Conservation (phyloP, 352 stramenopile species). For the Phytopythium montanum region DNA sequence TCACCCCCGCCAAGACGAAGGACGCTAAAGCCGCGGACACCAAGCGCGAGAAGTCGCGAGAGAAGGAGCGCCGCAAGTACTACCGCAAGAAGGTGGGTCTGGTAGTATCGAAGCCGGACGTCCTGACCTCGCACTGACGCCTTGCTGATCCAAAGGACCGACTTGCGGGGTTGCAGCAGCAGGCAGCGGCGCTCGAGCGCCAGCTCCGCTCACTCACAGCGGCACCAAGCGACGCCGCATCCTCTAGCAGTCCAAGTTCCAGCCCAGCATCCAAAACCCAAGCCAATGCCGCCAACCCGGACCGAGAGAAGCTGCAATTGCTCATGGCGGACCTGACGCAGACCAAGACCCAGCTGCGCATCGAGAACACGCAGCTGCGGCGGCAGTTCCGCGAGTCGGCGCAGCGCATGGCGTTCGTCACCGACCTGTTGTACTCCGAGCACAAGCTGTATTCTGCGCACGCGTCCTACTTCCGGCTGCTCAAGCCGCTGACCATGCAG, state of each 20-base stretch:
- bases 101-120: too few species aligned
- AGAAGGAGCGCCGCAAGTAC: constrained; percentile 31
- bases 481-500: constrained; percentile 20
- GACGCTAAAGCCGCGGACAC: background rate
- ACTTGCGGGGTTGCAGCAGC: background rate
- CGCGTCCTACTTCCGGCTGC: constrained; percentile 27
- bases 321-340: background rate
- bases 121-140: background rate
- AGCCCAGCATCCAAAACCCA: background rate
- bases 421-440: constrained; percentile 25
- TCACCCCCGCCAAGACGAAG: too few species aligned
- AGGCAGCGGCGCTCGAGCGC: background rate
- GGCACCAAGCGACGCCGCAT: background rate
- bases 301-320: background rate
- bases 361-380: constrained; percentile 24
- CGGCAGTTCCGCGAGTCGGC: constrained; percentile 19
- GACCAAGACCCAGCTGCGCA: constrained; percentile 11
- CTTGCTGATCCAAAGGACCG: background rate
- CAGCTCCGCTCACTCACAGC: background rate
- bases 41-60: constrained; percentile 14
- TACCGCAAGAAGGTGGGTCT: constrained; percentile 22
- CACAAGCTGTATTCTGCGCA: constrained; percentile 25
- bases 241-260: background rate
- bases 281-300: background rate
- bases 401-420: constrained; percentile 9